Conservation (phyloP, 345 rosid genomes). For the Hibiscus mutabilis region DNA sequence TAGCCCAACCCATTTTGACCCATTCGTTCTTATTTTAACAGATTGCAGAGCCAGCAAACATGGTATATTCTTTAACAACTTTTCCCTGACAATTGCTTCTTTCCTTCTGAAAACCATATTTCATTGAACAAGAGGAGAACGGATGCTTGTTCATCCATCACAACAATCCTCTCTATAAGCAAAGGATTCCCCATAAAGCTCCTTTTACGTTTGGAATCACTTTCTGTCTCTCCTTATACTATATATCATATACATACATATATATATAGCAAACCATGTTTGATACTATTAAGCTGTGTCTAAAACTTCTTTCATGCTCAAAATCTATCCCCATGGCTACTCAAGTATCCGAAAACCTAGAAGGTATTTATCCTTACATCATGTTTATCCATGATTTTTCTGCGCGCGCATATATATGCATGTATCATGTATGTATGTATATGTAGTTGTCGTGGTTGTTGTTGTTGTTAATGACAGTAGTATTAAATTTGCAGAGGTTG, state of each 20-base stretch:
- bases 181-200: constrained; percentile 1
- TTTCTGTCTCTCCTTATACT: not conserved
- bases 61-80: not conserved
- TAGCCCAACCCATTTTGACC: too few species aligned
- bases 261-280: not conserved
- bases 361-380: constrained; percentile 5
- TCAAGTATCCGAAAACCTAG: not conserved
- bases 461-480: too few species aligned
- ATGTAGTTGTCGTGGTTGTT: too few species aligned
- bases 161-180: constrained; percentile 1
- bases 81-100: not conserved
- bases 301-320: not conserved
- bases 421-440: not conserved
- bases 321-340: constrained; percentile 18
- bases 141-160: constrained; percentile 9
- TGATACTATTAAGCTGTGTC: not conserved
- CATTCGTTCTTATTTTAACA: not conserved
- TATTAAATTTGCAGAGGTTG: constrained; percentile 21
- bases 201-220: constrained; percentile 11
- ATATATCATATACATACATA: not conserved
- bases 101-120: not conserved
- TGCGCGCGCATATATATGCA: not conserved
- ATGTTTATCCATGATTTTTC: not conserved
- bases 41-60: not conserved
- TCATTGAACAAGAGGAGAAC: constrained; percentile 13